Evolutionary conservation across 805 yeast genomes (phyloP), one percentile per base, ranked within the genome.

Genomic region (Yarrowia phangngaensis): DNA sequence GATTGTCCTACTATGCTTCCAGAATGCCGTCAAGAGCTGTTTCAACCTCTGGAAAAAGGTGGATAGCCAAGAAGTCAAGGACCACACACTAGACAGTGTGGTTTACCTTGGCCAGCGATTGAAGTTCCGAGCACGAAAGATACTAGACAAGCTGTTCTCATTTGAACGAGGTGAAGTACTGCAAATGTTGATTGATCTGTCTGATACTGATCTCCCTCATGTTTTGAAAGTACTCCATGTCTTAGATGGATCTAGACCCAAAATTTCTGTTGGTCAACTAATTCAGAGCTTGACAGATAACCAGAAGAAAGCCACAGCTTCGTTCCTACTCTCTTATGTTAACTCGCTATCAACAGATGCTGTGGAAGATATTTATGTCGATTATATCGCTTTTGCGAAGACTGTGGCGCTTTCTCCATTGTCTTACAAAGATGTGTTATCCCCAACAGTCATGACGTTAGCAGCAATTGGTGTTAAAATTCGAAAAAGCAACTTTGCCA

Each of bases 241-340:
- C 2, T 66, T 89, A 40, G 96, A 89, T 64, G 90, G 92, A 0
- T 83, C 95, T 6, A 76, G 84, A 54, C 84, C 95, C 0, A 84
- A 79, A 51, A 58, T 76, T 4, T 83, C 94, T 0, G 67, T 87
- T 11, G 89, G 94, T 0, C 73, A 76, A 56, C 66, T 88, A 4
- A 69, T 85, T 26, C 46, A 27, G 41, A 26, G 49, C 20, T 32
- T 38, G 2, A 6, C 15, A 2, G 45, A 38, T 11, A 32, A 38
- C 19, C 45, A 38, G 32, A 38, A 38, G 26, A 38, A 38, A 24
- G 19, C 32, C 13, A 38, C 45, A 2, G 45, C 45, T n/a, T 29
- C 11, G 1, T 84, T 84, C 59, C 63, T 88, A 51, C 70, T 78
- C 6, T 68, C 66, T 0, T 92, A 90, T 61, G 66, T 82, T 16